Evolutionary conservation across 2,329 filamentous ascomycete species (phyloP).

Genomic region (Colletotrichum sp.): DNA sequence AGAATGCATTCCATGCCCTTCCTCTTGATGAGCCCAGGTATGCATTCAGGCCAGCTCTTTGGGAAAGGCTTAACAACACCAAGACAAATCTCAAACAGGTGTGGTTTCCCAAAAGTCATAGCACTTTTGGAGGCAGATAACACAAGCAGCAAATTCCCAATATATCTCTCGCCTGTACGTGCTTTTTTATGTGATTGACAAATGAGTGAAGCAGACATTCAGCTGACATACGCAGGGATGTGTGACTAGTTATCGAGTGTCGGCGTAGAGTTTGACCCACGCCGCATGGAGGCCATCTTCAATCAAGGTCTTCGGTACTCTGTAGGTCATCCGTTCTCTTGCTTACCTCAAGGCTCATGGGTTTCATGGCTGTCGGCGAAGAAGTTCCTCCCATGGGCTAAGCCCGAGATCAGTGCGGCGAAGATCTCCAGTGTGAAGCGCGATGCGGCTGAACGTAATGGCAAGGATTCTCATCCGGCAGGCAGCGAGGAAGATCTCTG

Average conservation of each 20-base stretch:
- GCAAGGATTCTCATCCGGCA: conserved; percentile 27
- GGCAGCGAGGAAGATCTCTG: conserved; percentile 21
- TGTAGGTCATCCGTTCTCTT: not conserved
- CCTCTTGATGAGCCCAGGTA: conserved; percentile 61
- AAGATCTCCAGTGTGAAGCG: conserved; percentile 22
- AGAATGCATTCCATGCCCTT: conserved; percentile 64
- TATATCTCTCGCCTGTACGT: conserved; percentile 41
- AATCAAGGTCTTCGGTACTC: not conserved
- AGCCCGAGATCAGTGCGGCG: not conserved
- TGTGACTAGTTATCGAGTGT: conserved; percentile 59
- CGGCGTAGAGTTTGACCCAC: conserved; percentile 52
- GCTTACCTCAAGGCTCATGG: not conserved
- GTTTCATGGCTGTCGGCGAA: not conserved
- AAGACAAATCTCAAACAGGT: conserved; percentile 52
- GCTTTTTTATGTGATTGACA: not conserved
- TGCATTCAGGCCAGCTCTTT: conserved; percentile 59
- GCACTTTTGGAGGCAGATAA: conserved; percentile 73
- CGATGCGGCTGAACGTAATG: conserved; percentile 43
- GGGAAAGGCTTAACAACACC: conserved; percentile 49
- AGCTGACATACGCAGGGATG: conserved; percentile 46
- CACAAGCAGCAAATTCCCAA: conserved; percentile 50
- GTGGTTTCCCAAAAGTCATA: conserved; percentile 76
- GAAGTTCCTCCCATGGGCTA: not conserved
- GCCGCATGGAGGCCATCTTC: not conserved
- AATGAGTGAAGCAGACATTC: not conserved